These are phyloP conservation scores for Suillus spraguei DNA, from an alignment of 768 basidiomycete genomes.

Conservation along the genomic window DNA sequence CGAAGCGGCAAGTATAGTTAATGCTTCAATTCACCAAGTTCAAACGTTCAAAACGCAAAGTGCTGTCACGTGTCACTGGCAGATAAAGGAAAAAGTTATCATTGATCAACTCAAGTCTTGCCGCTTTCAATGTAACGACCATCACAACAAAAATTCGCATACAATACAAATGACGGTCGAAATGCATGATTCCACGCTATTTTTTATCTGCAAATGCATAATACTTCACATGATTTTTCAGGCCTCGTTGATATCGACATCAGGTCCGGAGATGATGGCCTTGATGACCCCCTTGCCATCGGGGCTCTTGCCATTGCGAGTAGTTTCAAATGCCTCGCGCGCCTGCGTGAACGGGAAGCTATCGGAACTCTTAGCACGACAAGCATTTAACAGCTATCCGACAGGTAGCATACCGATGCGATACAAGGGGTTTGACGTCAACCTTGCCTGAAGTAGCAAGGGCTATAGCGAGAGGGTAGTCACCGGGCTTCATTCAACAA, in stretches of 20 bases:
- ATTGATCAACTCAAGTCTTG: not conserved
- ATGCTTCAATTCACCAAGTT: not conserved
- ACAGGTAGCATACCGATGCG: conserved; percentile 63
- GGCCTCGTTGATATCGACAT: conserved; percentile 46
- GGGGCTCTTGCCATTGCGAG: conserved; percentile 74
- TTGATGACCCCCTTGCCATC: conserved; percentile 92
- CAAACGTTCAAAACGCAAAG: too few relatives aligned
- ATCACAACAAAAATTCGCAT: not conserved
- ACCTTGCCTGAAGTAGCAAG: conserved; percentile 82
- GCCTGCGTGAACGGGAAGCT: conserved; percentile 82
- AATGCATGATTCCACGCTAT: not conserved
- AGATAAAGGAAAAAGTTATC: not conserved
- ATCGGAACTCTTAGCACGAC: conserved; percentile 10
- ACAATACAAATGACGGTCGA: not conserved
- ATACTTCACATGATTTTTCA: conserved; percentile 22
- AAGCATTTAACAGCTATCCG: conserved; percentile 16
- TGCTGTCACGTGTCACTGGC: too few relatives aligned
- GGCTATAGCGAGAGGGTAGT: conserved; percentile 83
- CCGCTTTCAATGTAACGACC: not conserved
- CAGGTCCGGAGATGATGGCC: conserved; percentile 84
- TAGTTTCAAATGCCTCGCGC: conserved; percentile 78
- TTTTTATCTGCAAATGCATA: not conserved
- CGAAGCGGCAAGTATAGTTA: not conserved
- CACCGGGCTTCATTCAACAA: conserved; percentile 59
- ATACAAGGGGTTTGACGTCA: conserved; percentile 85